phyloP scores from a whole-genome alignment of 257 asterid genomes.

The Capsicum rhomboideum region DNA sequence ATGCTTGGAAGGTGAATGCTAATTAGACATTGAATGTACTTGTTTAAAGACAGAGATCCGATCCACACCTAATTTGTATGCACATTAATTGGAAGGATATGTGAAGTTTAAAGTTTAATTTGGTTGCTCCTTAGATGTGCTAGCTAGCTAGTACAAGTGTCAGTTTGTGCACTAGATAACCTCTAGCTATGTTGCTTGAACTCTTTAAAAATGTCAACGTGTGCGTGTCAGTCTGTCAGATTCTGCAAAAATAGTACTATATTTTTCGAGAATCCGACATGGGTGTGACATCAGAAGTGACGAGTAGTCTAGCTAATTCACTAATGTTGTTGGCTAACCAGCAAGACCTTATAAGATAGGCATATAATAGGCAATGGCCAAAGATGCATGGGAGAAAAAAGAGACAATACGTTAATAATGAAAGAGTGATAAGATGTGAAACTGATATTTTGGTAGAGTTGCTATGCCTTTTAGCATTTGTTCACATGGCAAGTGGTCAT shows the following conservation, averaged over 20 bases:
- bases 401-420: not conserved
- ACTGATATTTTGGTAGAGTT: not conserved
- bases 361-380: not conserved
- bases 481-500: slow-evolving; percentile 8
- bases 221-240: no score
- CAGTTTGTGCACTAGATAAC: not conserved
- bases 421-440: not conserved
- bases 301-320: not conserved
- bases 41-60: no score
- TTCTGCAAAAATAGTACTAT: no score
- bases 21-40: no score
- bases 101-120: not conserved
- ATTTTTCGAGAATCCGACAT: no score
- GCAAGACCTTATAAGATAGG: not conserved
- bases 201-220: no score
- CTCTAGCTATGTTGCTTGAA: not conserved
- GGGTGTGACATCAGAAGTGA: no score
- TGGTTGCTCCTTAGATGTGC: not conserved
- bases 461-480: not conserved
- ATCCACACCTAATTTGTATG: not conserved
- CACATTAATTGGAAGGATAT: not conserved
- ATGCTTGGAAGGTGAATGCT: not conserved
- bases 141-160: not conserved
- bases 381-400: not conserved
- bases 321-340: not conserved